Conservation (phyloP, 768 basidiomycete genomes). For the Auriculariales sp. region DNA sequence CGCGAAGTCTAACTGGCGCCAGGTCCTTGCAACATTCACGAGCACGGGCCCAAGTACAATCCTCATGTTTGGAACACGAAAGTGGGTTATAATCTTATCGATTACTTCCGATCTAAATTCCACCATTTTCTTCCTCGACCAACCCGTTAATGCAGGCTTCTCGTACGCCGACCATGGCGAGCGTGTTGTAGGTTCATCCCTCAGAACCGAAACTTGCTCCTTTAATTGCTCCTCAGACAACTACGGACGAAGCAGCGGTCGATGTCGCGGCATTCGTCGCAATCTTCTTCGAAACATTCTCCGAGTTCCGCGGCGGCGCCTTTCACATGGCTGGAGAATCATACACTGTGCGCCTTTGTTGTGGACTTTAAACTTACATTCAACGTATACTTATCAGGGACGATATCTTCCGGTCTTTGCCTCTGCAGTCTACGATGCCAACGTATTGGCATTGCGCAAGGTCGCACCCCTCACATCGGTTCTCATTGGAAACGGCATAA, state of each 20-base stretch:
- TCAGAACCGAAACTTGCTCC: constrained; percentile 2
- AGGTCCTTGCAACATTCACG: constrained; percentile 13
- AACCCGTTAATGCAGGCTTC: too few relatives aligned
- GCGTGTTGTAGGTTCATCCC: too few relatives aligned
- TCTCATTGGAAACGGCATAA: constrained; percentile 35
- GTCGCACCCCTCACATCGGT: constrained; percentile 46
- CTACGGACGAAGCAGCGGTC: constrained; percentile 49
- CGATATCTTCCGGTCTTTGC: constrained; percentile 38
- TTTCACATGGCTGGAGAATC: constrained; percentile 52
- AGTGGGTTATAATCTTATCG: too few relatives aligned
- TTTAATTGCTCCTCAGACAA: constrained; percentile 11
- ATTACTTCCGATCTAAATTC: too few relatives aligned
- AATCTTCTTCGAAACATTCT: constrained; percentile 64
- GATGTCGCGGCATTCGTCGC: constrained; percentile 59
- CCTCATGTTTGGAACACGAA: too few relatives aligned
- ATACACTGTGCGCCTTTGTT: constrained; percentile 31
- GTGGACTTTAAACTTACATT: background rate
- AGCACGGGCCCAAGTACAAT: constrained; percentile 16
- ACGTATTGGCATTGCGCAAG: constrained; percentile 23
- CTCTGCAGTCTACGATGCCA: constrained; percentile 33
- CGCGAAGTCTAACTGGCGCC: constrained; percentile 51
- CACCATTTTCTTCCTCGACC: constrained; percentile 11
- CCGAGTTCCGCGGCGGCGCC: constrained; percentile 47
- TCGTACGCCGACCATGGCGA: too few relatives aligned
- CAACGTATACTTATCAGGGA: constrained; percentile 20